Evolutionary conservation across 805 yeast species (phyloP).

Genomic region (Metschnikowia reukaufii): DNA sequence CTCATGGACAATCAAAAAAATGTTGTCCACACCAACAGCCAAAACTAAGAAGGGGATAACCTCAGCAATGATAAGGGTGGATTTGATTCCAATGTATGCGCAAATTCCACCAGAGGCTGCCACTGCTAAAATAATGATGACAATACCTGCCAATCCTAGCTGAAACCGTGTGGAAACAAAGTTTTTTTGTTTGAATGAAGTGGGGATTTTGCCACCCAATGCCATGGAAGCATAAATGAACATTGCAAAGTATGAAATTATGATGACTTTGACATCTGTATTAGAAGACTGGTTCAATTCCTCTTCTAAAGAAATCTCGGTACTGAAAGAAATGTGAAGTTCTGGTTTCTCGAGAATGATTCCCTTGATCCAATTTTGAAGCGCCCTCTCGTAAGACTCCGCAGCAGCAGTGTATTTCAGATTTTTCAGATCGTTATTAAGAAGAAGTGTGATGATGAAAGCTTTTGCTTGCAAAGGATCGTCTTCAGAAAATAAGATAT

Average conservation of each 20-base stretch:
- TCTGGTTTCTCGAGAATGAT: conserved; percentile 55
- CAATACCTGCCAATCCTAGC: conserved; percentile 80
- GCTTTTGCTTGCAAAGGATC: conserved; percentile 65
- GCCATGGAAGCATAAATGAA: conserved; percentile 85
- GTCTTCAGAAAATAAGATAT: conserved; percentile 56
- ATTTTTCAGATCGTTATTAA: conserved; percentile 53
- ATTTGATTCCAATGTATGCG: conserved; percentile 72
- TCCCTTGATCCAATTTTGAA: conserved; percentile 53
- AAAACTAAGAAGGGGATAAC: conserved; percentile 91
- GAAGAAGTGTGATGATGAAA: conserved; percentile 69
- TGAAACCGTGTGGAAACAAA: conserved; percentile 61
- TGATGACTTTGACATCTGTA: conserved; percentile 70
- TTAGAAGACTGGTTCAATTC: conserved; percentile 82
- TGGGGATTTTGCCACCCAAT: conserved; percentile 60
- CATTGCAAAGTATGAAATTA: conserved; percentile 80
- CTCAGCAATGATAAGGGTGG: conserved; percentile 91
- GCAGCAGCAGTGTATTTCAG: conserved; percentile 39
- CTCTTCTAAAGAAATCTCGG: conserved; percentile 80
- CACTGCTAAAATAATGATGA: conserved; percentile 79
- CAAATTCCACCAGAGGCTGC: conserved; percentile 80
- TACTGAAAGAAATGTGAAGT: conserved; percentile 67
- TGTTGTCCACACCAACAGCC: conserved; percentile 96
- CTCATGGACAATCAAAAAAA: conserved; percentile 83
- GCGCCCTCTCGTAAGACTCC: conserved; percentile 66
- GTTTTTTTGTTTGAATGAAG: conserved; percentile 26